Evolutionary conservation across 208 protist genomes (phyloP).

Genomic region (Acanthamoeba royreba): DNA sequence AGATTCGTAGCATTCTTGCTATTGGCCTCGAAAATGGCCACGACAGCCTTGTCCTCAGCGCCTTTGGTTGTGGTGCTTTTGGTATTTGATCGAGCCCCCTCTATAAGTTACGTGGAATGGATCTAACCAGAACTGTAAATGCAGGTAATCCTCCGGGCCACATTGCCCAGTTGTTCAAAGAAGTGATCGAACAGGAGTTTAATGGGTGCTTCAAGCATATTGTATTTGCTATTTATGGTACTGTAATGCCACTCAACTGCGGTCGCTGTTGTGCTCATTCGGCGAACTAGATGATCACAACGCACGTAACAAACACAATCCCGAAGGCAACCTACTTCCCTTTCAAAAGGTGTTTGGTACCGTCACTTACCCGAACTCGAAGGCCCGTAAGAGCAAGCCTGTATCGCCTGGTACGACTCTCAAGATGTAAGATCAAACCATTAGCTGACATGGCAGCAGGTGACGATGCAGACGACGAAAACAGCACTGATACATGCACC

Average conservation of each 20-base stretch:
- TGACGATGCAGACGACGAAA: neutral
- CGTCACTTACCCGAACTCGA: no score
- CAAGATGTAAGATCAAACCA: neutral
- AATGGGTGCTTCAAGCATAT: conserved; percentile 4
- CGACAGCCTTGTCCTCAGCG: conserved; percentile 28
- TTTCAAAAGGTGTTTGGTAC: neutral
- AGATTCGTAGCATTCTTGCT: neutral
- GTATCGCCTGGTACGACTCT: neutral
- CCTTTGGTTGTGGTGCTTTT: conserved; percentile 19
- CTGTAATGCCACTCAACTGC: no score
- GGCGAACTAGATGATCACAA: conserved; percentile 13
- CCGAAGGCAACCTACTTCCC: neutral
- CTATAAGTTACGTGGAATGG: no score
- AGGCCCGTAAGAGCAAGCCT: neutral
- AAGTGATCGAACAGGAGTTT: neutral
- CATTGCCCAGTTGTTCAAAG: conserved; percentile 16
- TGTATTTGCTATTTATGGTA: neutral
- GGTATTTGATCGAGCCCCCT: neutral
- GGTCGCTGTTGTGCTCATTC: no score
- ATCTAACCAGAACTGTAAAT: no score
- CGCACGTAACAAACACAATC: neutral
- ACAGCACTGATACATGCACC: neutral
- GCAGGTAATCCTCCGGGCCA: neutral
- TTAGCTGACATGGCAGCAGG: neutral
- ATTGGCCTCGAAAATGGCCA: conserved; percentile 9